phyloP scores from a whole-genome alignment of 108 stramenopile species.

The Discostella pseudostelligera region DNA sequence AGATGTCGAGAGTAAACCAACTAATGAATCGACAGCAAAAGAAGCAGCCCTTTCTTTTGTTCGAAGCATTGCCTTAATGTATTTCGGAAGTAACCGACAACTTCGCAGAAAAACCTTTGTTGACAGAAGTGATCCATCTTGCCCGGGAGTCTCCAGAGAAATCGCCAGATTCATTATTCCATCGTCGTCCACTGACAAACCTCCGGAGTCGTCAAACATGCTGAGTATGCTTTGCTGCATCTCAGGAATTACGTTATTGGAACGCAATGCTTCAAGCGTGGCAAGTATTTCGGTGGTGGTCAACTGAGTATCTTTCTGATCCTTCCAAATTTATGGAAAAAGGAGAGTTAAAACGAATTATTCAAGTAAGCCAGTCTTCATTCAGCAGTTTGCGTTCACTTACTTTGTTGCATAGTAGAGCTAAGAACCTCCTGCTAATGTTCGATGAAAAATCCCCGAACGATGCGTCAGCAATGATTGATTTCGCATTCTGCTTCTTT shows the following conservation, averaged over 20 bases:
- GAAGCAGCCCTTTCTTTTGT: slow-evolving; percentile 1
- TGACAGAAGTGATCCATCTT: slow-evolving; percentile 6
- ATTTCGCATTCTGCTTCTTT: slow-evolving; percentile 7
- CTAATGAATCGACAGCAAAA: slow-evolving; percentile 7
- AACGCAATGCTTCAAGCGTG: slow-evolving; percentile 21
- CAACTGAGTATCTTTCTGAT: neutral
- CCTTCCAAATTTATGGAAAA: neutral
- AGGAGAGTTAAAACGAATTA: neutral
- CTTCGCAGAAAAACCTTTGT: slow-evolving; percentile 33
- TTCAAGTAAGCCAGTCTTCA: neutral
- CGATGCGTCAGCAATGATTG: neutral
- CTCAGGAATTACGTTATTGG: slow-evolving; percentile 1
- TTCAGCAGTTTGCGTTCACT: slow-evolving; percentile 1
- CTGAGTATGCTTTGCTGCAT: slow-evolving; percentile 8
- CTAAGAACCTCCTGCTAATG: slow-evolving; percentile 17
- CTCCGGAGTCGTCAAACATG: slow-evolving; percentile 6
- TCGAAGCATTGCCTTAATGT: slow-evolving; percentile 23
- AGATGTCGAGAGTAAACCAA: slow-evolving; percentile 8
- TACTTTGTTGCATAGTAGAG: slow-evolving; percentile 12
- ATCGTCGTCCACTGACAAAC: slow-evolving; percentile 15
- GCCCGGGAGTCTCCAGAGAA: neutral
- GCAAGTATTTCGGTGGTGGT: slow-evolving; percentile 9
- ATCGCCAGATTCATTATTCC: slow-evolving; percentile 18
- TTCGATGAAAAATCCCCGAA: slow-evolving; percentile 1
- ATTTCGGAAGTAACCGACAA: slow-evolving; percentile 31